phyloP scores from a whole-genome alignment of 2,329 filamentous ascomycete species.

The Aspergillus viridinutans region DNA sequence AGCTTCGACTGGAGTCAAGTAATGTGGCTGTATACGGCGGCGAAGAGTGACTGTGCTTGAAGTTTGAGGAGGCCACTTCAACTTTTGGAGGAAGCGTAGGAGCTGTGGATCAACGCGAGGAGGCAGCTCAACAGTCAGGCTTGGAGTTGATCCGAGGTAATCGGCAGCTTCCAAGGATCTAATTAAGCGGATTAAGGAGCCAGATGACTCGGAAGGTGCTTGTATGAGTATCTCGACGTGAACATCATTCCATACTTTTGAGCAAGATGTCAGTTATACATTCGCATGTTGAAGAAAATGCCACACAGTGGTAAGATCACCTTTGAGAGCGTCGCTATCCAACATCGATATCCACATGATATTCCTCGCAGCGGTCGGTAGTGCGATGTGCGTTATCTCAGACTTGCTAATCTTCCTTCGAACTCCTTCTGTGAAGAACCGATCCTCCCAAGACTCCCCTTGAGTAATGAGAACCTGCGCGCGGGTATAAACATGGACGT shows the following conservation, averaged over 20 bases:
- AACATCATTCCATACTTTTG: slow-evolving; percentile 69
- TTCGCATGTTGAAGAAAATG: not conserved
- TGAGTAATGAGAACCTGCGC: slow-evolving; percentile 76
- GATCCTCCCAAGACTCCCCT: slow-evolving; percentile 61
- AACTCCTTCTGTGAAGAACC: slow-evolving; percentile 61
- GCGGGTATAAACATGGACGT: slow-evolving; percentile 69
- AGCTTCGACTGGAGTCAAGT: slow-evolving; percentile 63
- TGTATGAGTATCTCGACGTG: slow-evolving; percentile 81
- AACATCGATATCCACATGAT: slow-evolving; percentile 74
- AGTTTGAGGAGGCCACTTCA: slow-evolving; percentile 62
- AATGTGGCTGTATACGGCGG: slow-evolving; percentile 63
- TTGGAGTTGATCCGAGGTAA: slow-evolving; percentile 66
- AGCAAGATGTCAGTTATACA: slow-evolving; percentile 7
- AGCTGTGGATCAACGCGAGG: slow-evolving; percentile 63
- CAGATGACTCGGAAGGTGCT: slow-evolving; percentile 65
- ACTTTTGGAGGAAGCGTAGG: slow-evolving; percentile 57
- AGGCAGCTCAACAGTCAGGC: slow-evolving; percentile 81
- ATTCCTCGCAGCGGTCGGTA: slow-evolving; percentile 61
- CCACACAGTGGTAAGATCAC: slow-evolving; percentile 38
- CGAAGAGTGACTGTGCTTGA: slow-evolving; percentile 60
- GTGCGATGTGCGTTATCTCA: slow-evolving; percentile 64
- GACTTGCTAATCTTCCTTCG: slow-evolving; percentile 51
- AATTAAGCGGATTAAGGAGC: slow-evolving; percentile 71
- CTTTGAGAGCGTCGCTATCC: slow-evolving; percentile 65
- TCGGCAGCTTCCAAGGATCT: slow-evolving; percentile 72